Base-by-base conservation (phyloP, 805 yeast genomes). In the Hanseniaspora lachancei region DNA sequence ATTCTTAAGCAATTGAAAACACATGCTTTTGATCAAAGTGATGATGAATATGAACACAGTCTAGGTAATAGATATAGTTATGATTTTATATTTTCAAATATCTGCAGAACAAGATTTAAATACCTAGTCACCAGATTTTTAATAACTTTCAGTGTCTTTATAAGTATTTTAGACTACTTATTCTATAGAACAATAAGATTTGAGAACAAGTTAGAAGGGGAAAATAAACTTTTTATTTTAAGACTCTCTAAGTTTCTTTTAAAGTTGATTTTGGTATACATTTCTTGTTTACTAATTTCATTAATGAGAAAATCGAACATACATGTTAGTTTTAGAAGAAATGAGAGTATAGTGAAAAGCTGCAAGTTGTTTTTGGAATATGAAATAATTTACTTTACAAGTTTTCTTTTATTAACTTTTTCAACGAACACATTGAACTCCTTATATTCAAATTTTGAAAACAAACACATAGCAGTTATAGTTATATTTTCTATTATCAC, bases 261-360 rank as follows among this genome's bases (percentile, higher is more conserved):
- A 3, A 53, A 46, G 21, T 12, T 35, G 21, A 5, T 49, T 2
- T 24, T 32, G 15, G 47, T 71, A 5, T 68, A 67, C 32, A 41
- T 64, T 34, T 67, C 68, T 1, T 61, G 69, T 15, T 61, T 72
- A 43, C 57, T 70, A n/a, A 57, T 73, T 47, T 65, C 70, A 2
- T 64, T 72, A 36, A 62, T 72, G 10, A 68, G 75, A 57, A 73
- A 73, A 55, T 70, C 71, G 54, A 70, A 70, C 51, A 49, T 73
- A 38, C 75, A 72, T 59, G 74, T 73, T 13, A 67, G 70, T 32
- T 65, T 61, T 46, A 44, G 47, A 34, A 50, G 42, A 35, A 34
- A 50, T 13, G 21, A 35, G 15, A 34, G n/a, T 10, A 24, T 56
- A 13, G 6, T 35, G 8, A 40, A 38, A 21, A 35, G 15, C 12